Evolutionary conservation across 2,329 filamentous ascomycete species (phyloP).

Genomic region (Phialophora expanda): DNA sequence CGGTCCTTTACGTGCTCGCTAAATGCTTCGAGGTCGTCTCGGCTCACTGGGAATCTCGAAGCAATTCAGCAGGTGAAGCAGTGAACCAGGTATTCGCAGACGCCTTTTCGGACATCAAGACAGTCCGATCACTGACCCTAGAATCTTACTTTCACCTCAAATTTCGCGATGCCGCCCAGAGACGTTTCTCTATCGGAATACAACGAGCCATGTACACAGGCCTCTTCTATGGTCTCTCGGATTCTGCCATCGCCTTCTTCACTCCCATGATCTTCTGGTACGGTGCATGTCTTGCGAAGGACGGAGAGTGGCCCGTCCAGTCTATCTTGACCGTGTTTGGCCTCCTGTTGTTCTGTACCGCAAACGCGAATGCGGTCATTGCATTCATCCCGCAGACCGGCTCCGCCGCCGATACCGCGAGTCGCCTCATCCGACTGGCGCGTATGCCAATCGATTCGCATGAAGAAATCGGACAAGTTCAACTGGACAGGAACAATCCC

Average conservation of each 20-base stretch:
- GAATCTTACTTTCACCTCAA: slow-evolving; percentile 73
- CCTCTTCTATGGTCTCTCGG: slow-evolving; percentile 76
- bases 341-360: slow-evolving; percentile 81
- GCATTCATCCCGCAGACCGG: slow-evolving; percentile 80
- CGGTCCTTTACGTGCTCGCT: slow-evolving; percentile 70
- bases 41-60: slow-evolving; percentile 72
- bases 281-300: slow-evolving; percentile 67
- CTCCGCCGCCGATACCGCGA: slow-evolving; percentile 72
- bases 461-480: slow-evolving; percentile 60
- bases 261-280: slow-evolving; percentile 85
- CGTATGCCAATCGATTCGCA: slow-evolving; percentile 58
- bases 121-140: slow-evolving; percentile 75
- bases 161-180: slow-evolving; percentile 59
- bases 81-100: slow-evolving; percentile 72
- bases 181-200: slow-evolving; percentile 66
- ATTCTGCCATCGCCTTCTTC: slow-evolving; percentile 72
- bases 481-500: slow-evolving; percentile 44
- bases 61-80: slow-evolving; percentile 66
- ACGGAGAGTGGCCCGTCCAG: slow-evolving; percentile 57
- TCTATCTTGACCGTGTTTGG: slow-evolving; percentile 76
- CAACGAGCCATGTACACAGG: slow-evolving; percentile 71
- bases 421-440: slow-evolving; percentile 72
- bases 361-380: slow-evolving; percentile 71
- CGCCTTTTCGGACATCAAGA: slow-evolving; percentile 76
- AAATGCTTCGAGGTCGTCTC: slow-evolving; percentile 69